A percentile compares a stretch with the other conserved stretches of the same genome.
Evolutionary conservation across 106 monocot genomes (phyloP).

Genomic region (Dendrobium catenatum): DNA sequence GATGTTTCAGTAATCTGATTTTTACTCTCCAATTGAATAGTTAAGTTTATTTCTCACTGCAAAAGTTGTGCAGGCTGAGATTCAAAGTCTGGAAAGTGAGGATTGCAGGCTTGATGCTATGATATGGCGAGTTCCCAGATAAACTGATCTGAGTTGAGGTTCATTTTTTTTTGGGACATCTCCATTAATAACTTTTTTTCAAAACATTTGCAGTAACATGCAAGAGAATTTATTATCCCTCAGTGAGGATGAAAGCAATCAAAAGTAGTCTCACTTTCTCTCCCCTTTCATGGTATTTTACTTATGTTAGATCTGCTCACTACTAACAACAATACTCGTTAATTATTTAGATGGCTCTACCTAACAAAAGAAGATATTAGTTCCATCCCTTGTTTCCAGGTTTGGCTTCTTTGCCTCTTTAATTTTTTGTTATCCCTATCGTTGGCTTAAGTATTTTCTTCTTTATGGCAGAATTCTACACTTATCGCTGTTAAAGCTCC

Average conservation of each 20-base stretch:
- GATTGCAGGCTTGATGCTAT: conserved; percentile 21
- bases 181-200: not conserved
- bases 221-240: conserved; percentile 12
- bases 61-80: conserved; percentile 2
- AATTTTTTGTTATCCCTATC: not conserved
- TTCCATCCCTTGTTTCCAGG: conserved; percentile 55
- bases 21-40: not conserved
- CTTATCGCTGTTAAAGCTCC: conserved; percentile 90
- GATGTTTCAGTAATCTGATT: not conserved
- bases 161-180: not conserved
- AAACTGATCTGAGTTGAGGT: not conserved
- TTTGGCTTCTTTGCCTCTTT: conserved; percentile 16
- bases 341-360: conserved; percentile 52
- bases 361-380: conserved; percentile 74
- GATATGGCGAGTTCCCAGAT: conserved; percentile 15
- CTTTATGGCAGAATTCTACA: conserved; percentile 42
- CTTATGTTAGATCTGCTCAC: not conserved
- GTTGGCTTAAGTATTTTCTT: conserved; percentile 5
- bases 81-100: conserved; percentile 11
- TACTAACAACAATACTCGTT: not conserved
- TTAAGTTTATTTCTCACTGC: not conserved
- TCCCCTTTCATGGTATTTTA: not conserved
- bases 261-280: conserved; percentile 6
- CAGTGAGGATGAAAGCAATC: conserved; percentile 13
- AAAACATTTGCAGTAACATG: conserved; percentile 9